Base-by-base conservation (phyloP, 2,329 filamentous ascomycete species). In the Fusarium domesticum region DNA sequence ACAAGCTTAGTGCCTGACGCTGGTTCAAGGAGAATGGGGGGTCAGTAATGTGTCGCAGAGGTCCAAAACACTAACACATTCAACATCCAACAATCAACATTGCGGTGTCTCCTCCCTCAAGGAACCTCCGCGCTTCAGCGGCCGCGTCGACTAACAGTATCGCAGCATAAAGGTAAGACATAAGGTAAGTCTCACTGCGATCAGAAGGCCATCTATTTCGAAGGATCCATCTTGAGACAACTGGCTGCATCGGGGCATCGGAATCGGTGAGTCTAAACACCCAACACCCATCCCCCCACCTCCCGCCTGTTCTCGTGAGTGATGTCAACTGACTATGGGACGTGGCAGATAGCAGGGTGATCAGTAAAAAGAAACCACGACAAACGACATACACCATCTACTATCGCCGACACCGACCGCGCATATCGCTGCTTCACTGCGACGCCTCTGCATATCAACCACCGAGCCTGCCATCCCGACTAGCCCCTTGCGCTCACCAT, bases 241-340 rank as follows among this genome's bases (percentile, higher is more conserved):
- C 37, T 52, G 42, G 20, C 12, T 25, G 36, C 36, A 32, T 40
- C n/a, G 37, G 45, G 43, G 36, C 48, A 33, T 52, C 34, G 43
- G 41, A 45, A 58, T 57, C 57, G 53, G 57, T 59, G 57, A 59
- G 57, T 53, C 38, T n/a, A n/a, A n/a, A n/a, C n/a, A n/a, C n/a
- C n/a, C n/a, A n/a, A n/a, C n/a, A n/a, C n/a, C 51, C 42, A 25
- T 45, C 30, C 30, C 18, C 31, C 28, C 54, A n/a, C n/a, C n/a
- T n/a, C 45, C 52, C 43, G 46, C 56, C 47, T 49, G 54, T 45
- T 52, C 43, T 42, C 28, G 42, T 36, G 40, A 45, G 43, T 35
- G 20, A 41, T 23, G 44, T 16, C 39, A 40, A 53, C 56, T 59
- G 42, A 59, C 54, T 18, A 48, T 43, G 35, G 32, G 37, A 34